These are phyloP conservation scores for Heterobasidion occidentale DNA, from an alignment of 1,284 basidiomycete species.

Conservation along the genomic window DNA sequence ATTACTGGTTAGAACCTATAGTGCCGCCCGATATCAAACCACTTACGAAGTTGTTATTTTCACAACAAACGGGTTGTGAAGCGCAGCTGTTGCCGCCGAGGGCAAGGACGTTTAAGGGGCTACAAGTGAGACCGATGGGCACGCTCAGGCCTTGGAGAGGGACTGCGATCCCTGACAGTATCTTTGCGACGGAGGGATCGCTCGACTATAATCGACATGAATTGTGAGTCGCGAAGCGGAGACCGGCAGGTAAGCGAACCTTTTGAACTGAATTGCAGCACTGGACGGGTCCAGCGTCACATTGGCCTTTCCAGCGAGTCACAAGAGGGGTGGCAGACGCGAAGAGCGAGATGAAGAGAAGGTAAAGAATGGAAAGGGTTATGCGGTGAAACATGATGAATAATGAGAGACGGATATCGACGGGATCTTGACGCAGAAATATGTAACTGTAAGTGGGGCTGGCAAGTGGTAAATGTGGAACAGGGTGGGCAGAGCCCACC, in stretches of 20 bases:
- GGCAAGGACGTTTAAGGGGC: slow-evolving; percentile 16
- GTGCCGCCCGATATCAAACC: neutral
- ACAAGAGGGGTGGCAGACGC: neutral
- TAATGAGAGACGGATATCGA: neutral
- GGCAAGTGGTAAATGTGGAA: no score
- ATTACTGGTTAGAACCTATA: neutral
- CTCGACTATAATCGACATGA: neutral
- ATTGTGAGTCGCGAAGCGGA: neutral
- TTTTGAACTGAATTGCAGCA: slow-evolving; percentile 20
- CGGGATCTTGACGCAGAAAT: no score
- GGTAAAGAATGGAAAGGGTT: neutral
- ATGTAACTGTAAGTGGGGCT: no score
- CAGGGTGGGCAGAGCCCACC: no score
- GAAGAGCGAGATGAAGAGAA: neutral
- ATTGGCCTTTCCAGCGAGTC: slow-evolving; percentile 5
- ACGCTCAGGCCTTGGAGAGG: slow-evolving; percentile 11
- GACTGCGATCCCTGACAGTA: slow-evolving; percentile 14
- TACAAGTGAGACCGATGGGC: slow-evolving; percentile 14
- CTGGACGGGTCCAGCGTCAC: slow-evolving; percentile 19
- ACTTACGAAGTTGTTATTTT: slow-evolving; percentile 30
- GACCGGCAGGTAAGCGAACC: slow-evolving; percentile 5
- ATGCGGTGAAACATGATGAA: neutral
- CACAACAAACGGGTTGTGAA: slow-evolving; percentile 29
- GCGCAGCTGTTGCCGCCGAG: slow-evolving; percentile 17
- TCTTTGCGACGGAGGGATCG: slow-evolving; percentile 1